Evolutionary conservation across 2,329 filamentous ascomycete species (phyloP).

Genomic region (Paradendryphiella salina): DNA sequence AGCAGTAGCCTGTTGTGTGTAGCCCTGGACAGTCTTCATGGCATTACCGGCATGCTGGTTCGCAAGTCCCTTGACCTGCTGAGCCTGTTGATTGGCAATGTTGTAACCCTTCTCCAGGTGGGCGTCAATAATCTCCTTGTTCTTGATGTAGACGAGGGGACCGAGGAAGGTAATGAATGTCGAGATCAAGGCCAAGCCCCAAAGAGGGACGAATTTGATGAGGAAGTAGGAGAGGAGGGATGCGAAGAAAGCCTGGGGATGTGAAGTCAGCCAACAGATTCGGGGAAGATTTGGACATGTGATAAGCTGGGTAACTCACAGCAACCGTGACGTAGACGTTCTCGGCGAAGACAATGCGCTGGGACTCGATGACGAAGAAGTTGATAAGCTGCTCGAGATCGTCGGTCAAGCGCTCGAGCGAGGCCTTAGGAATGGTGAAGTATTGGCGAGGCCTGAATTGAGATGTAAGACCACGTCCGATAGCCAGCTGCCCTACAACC

Average conservation of each 20-base stretch:
- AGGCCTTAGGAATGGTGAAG: conserved; percentile 67
- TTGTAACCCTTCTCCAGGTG: conserved; percentile 60
- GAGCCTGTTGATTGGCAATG: conserved; percentile 61
- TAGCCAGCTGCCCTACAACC: conserved; percentile 57
- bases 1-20: conserved; percentile 62
- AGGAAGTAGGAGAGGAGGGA: conserved; percentile 65
- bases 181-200: conserved; percentile 63
- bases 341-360: conserved; percentile 68
- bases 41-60: conserved; percentile 63
- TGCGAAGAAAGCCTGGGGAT: conserved; percentile 60
- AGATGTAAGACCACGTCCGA: conserved; percentile 63
- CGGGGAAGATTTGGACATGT: not conserved
- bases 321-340: conserved; percentile 63
- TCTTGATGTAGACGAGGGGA: conserved; percentile 66
- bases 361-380: conserved; percentile 70
- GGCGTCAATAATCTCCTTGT: conserved; percentile 65
- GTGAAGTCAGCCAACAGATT: conserved; percentile 6
- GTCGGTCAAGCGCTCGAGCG: conserved; percentile 62
- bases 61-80: conserved; percentile 63
- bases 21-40: conserved; percentile 60
- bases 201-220: conserved; percentile 67
- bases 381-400: conserved; percentile 67
- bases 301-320: conserved; percentile 50
- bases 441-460: conserved; percentile 66
- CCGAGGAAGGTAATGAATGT: conserved; percentile 61